Evolutionary conservation across 1,284 basidiomycete genomes (phyloP).

Genomic region (Cutaneotrichosporon cyanovorans): DNA sequence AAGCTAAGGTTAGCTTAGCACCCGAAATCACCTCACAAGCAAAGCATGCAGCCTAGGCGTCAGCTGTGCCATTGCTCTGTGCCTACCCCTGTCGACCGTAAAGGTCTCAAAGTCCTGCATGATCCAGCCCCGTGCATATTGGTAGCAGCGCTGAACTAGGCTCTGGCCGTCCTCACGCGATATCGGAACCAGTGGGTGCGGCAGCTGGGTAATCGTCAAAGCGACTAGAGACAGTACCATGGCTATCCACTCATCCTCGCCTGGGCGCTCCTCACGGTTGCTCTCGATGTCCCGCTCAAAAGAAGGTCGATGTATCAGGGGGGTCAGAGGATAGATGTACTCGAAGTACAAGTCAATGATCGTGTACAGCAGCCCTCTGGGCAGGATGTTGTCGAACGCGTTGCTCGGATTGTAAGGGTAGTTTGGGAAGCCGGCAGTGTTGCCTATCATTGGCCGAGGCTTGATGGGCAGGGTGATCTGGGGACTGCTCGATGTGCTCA

Average conservation of each 20-base stretch:
- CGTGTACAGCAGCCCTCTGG: conserved; percentile 19
- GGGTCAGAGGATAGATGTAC: conserved; percentile 73
- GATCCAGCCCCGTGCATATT: background rate
- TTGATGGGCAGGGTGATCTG: background rate
- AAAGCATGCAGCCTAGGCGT: background rate
- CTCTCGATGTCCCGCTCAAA: conserved; percentile 72
- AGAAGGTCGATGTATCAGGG: conserved; percentile 52
- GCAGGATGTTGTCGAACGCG: conserved; percentile 31
- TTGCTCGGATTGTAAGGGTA: conserved; percentile 21
- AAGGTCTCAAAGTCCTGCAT: conserved; percentile 8
- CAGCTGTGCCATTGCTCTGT: background rate
- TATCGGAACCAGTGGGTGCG: conserved; percentile 16
- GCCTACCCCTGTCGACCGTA: conserved; percentile 2
- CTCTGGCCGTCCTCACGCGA: conserved; percentile 9
- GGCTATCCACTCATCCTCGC: conserved; percentile 59
- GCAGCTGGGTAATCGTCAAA: conserved; percentile 58
- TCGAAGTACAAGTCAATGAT: conserved; percentile 76
- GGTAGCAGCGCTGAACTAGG: conserved; percentile 13
- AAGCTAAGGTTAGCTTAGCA: background rate
- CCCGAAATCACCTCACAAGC: background rate
- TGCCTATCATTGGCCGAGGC: background rate
- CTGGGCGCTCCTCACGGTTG: conserved; percentile 64
- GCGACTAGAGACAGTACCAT: conserved; percentile 75
- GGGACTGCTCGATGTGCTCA: background rate
- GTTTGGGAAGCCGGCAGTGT: background rate